Evolutionary conservation across 306 rosid genomes (phyloP), one percentile per base, ranked within the genome.

Genomic region (Dicorynia guianensis): DNA sequence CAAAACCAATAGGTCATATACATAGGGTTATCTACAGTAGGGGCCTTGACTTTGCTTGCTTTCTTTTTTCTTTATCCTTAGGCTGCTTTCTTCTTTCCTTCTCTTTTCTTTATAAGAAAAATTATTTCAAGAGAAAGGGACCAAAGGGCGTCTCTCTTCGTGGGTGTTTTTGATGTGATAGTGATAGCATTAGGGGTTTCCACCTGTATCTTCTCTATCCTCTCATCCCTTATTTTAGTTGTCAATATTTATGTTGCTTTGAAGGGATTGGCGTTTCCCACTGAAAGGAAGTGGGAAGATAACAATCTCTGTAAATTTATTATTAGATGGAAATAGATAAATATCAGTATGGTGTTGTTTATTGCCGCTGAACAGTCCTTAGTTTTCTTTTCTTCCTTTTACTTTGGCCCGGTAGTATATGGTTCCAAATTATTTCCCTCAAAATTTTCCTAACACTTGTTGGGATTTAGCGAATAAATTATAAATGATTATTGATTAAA

Each of bases 131-230:
- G 84, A 63, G 81, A 77, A 69, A 79, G 89, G 79, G 91, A 72
- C 42, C 63, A 75, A 82, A 56, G 81, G 67, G 67, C 36, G 39
- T 77, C 86, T 81, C 85, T 79, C 78, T 78, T 83, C 82, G 79
- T 76, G 76, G 86, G 81, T 72, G 50, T 87, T 69, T 87, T 86
- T 86, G 77, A 72, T 64, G 77, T 78, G 75, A 58, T 78, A 87
- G 77, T 78, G 75, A 58, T 78, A 87, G 87, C 77, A 78, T 79
- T 85, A 83, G 81, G 80, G 84, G 83, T 82, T 85, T 79, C 69
- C 75, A 66, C 63, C 54, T 80, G 85, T 83, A 75, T 71, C 75
- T 66, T 77, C 69, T 52, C 50, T 14, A 4, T 8, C 11, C 15
- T 50, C 1, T 11, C 4, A 13, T 60, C 54, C 42, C 34, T 14